Percentiles rank a stretch among this genome's conserved stretches.
phyloP scores from a whole-genome alignment of 2,329 filamentous ascomycete genomes.

The Acrodontium crateriforme region DNA sequence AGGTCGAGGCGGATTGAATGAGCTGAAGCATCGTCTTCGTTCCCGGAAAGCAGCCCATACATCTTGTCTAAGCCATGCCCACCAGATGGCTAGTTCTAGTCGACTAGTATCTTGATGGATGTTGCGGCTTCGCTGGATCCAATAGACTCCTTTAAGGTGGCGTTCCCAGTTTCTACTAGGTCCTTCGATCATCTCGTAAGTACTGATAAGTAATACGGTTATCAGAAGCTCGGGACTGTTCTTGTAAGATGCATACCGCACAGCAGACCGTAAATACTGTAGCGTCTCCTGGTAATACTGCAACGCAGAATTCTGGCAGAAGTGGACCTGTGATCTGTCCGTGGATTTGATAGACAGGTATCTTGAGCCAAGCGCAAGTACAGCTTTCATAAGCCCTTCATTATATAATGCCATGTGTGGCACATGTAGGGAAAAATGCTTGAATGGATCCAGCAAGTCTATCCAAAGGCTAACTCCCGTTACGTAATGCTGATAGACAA shows the following conservation, averaged over 20 bases:
- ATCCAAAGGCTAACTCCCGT: constrained; percentile 25
- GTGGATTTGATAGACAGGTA: constrained; percentile 32
- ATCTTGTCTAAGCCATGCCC: constrained; percentile 54
- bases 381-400: constrained; percentile 42
- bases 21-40: constrained; percentile 40
- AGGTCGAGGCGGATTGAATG: constrained; percentile 41
- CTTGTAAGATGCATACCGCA: constrained; percentile 44
- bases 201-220: constrained; percentile 46
- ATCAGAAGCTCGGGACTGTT: constrained; percentile 44
- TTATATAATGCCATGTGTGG: constrained; percentile 36
- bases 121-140: constrained; percentile 49
- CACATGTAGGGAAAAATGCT: constrained; percentile 25
- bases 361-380: constrained; percentile 42
- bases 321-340: constrained; percentile 20
- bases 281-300: constrained; percentile 51
- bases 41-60: constrained; percentile 51
- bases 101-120: constrained; percentile 46
- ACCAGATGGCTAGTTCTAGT: constrained; percentile 47
- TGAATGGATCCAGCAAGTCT: constrained; percentile 31
- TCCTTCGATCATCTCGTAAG: constrained; percentile 53
- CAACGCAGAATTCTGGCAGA: too few relatives aligned
- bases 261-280: constrained; percentile 46
- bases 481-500: constrained; percentile 28
- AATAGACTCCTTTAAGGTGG: constrained; percentile 51
- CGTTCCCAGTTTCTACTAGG: constrained; percentile 45